A percentile compares a stretch with the other conserved stretches of the same genome.
Conservation (phyloP, 2,329 filamentous ascomycete species). For the Biscogniauxia sp. region DNA sequence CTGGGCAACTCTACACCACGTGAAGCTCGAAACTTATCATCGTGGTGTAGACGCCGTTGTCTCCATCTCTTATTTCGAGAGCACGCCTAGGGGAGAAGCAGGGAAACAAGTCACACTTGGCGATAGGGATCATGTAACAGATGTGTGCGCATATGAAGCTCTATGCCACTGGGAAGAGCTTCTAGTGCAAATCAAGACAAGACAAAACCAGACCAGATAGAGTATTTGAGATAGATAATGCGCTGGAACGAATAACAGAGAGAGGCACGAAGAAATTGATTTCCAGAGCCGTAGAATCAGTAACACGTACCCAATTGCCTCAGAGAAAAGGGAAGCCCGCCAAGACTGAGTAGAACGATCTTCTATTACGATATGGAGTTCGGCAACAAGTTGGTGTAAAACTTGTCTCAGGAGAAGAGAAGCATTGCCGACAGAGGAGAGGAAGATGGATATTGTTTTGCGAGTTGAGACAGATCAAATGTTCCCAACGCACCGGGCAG, state of each 20-base stretch:
- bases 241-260: not conserved
- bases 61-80: not conserved
- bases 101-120: not conserved
- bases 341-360: not conserved
- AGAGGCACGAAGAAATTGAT: slow-evolving; percentile 10
- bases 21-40: not conserved
- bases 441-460: not conserved
- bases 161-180: not conserved
- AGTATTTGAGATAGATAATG: not conserved
- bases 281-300: slow-evolving; percentile 4
- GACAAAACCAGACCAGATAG: not conserved
- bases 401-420: not conserved
- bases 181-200: slow-evolving; percentile 4
- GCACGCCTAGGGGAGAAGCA: not conserved
- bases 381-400: not conserved
- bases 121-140: not conserved
- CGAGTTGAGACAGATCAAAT: not conserved
- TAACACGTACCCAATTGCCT: slow-evolving; percentile 18
- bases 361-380: not conserved
- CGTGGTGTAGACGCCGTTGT: not conserved
- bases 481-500: not conserved
- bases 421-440: not conserved
- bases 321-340: slow-evolving; percentile 10
- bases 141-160: not conserved
- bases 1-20: not conserved